Percentiles rank a stretch among this genome's conserved stretches.
Conservation (phyloP, 1,284 basidiomycete genomes). For the Rugosomyces carneus region DNA sequence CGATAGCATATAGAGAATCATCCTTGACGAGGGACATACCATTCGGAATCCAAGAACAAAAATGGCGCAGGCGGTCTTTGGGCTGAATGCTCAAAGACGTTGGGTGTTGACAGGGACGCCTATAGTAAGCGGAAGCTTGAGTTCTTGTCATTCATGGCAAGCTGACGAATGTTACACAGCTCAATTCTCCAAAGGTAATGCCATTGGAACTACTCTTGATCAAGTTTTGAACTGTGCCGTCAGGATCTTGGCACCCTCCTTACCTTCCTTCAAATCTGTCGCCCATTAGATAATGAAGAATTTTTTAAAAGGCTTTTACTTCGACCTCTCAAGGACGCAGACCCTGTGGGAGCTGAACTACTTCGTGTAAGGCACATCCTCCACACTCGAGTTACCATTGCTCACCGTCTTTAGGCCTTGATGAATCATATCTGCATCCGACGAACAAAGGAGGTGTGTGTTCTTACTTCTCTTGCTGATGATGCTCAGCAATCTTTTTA, state of each 20-base stretch:
- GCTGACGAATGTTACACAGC: slow-evolving; percentile 33
- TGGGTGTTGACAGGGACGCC: slow-evolving; percentile 85
- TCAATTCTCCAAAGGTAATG: slow-evolving; percentile 69
- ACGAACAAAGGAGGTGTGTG: slow-evolving; percentile 73
- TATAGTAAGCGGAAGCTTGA: slow-evolving; percentile 51
- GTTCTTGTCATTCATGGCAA: slow-evolving; percentile 1
- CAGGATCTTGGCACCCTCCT: slow-evolving; percentile 84
- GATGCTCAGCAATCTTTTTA: slow-evolving; percentile 22
- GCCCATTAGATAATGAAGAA: slow-evolving; percentile 74
- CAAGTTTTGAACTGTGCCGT: neutral
- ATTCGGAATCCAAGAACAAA: slow-evolving; percentile 84
- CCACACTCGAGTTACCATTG: slow-evolving; percentile 10
- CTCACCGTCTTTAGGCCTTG: slow-evolving; percentile 48
- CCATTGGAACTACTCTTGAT: neutral
- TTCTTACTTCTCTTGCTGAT: neutral
- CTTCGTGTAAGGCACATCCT: slow-evolving; percentile 47
- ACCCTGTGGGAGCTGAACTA: slow-evolving; percentile 60
- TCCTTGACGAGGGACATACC: slow-evolving; percentile 85
- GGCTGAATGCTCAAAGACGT: slow-evolving; percentile 65
- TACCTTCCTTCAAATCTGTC: slow-evolving; percentile 75
- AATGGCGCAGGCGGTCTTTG: slow-evolving; percentile 69
- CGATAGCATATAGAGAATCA: slow-evolving; percentile 47
- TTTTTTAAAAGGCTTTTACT: slow-evolving; percentile 74
- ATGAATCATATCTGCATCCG: slow-evolving; percentile 81
- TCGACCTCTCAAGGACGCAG: slow-evolving; percentile 65